Percentiles rank a stretch among this genome's conserved stretches.
Evolutionary conservation across 345 rosid species (phyloP).

Genomic region (Erysimum cheiranthoides): DNA sequence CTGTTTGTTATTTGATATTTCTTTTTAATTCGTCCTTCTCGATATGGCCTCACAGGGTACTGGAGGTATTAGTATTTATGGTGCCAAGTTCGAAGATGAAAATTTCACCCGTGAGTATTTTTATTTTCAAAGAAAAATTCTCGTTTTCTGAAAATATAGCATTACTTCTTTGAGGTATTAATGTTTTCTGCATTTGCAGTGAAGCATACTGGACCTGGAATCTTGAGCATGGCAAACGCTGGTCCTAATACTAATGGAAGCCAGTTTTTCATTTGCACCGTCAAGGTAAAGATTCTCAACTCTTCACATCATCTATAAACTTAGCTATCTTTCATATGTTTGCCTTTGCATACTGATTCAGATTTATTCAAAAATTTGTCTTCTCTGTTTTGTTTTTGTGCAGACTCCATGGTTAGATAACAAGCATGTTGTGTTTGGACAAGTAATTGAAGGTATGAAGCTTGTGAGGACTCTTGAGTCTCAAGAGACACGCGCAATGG

Average conservation of each 20-base stretch:
- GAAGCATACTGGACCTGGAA: conserved; percentile 89
- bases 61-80: conserved; percentile 88
- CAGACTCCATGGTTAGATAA: conserved; percentile 83
- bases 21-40: conserved; percentile 4
- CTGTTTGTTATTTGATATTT: conserved; percentile 6
- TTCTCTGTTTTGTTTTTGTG: conserved; percentile 6
- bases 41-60: conserved; percentile 69
- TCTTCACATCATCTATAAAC: neutral
- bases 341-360: neutral
- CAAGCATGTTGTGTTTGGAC: conserved; percentile 90
- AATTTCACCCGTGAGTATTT: conserved; percentile 68
- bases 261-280: conserved; percentile 92
- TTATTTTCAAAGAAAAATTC: neutral
- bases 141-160: neutral
- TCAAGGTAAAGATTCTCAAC: conserved; percentile 56
- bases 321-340: neutral
- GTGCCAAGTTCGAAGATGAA: conserved; percentile 81
- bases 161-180: conserved; percentile 1
- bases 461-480: conserved; percentile 75
- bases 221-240: conserved; percentile 94
- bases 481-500: conserved; percentile 73
- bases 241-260: conserved; percentile 95
- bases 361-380: neutral
- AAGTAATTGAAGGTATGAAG: conserved; percentile 81
- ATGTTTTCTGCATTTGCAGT: conserved; percentile 51